Evolutionary conservation across 1,139 yeast species (phyloP).

Genomic region (Scheffersomyces cryptocercus): DNA sequence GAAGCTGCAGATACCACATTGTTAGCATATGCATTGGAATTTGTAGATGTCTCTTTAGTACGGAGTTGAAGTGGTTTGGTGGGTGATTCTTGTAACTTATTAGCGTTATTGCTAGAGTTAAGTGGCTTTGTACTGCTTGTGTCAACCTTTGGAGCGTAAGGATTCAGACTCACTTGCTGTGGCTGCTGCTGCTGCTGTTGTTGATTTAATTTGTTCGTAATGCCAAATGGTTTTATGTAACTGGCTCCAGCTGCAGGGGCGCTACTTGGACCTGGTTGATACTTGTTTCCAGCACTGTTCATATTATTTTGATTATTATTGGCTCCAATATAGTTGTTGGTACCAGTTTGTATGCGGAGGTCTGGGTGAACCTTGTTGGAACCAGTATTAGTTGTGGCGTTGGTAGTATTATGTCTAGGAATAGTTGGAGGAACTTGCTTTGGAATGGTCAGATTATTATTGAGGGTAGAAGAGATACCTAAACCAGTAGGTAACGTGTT

Average conservation of each 20-base stretch:
- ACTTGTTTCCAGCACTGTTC: conserved; percentile 15
- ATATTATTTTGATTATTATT: conserved; percentile 9
- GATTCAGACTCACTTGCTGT: neutral
- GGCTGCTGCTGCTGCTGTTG: conserved; percentile 5
- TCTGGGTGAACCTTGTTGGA: conserved; percentile 30
- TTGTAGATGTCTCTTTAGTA: conserved; percentile 14
- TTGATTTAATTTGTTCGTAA: conserved; percentile 5
- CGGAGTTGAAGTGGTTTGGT: conserved; percentile 11
- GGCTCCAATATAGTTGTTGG: conserved; percentile 6
- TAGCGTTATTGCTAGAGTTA: conserved; percentile 7
- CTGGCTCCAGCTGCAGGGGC: conserved; percentile 22
- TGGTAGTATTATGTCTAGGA: conserved; percentile 17
- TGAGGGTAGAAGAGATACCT: conserved; percentile 17
- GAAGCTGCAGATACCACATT: conserved; percentile 18
- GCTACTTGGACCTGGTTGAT: conserved; percentile 11
- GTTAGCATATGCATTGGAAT: conserved; percentile 19
- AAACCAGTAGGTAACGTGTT: conserved; percentile 21
- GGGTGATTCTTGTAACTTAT: conserved; percentile 5
- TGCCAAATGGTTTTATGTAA: conserved; percentile 23
- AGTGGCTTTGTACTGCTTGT: conserved; percentile 5
- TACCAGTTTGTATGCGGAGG: conserved; percentile 28
- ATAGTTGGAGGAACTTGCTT: conserved; percentile 34
- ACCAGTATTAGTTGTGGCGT: conserved; percentile 1
- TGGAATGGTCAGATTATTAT: conserved; percentile 20
- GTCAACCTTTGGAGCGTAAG: conserved; percentile 11